phyloP scores from a whole-genome alignment of 2,329 filamentous ascomycete genomes.

The Fusarium devonianum region DNA sequence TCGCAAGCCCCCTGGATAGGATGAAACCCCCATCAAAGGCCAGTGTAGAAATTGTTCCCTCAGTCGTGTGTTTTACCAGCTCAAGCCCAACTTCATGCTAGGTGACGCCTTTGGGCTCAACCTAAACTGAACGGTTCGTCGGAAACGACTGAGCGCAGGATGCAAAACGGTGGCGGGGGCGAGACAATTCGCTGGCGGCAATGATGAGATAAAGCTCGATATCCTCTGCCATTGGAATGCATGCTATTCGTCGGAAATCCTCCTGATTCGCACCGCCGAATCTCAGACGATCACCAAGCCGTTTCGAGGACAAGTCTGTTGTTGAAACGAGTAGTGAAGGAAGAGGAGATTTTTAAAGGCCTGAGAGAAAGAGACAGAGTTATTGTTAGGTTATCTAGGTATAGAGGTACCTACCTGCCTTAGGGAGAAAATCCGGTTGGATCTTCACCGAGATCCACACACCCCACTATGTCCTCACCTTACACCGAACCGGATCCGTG shows the following conservation, averaged over 20 bases:
- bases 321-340: no score
- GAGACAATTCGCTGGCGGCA: no score
- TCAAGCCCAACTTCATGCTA: conserved; percentile 9
- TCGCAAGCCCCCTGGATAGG: conserved; percentile 1
- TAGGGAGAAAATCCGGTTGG: conserved; percentile 19
- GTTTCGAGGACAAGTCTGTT: not conserved
- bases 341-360: not conserved
- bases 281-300: not conserved
- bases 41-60: conserved; percentile 1
- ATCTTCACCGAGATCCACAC: conserved; percentile 6
- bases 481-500: conserved; percentile 18
- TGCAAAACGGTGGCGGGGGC: no score
- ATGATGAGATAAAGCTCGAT: no score
- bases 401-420: not conserved
- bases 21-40: not conserved
- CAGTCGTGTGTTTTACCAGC: conserved; percentile 34
- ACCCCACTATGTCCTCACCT: conserved; percentile 24
- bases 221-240: no score
- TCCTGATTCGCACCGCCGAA: not conserved
- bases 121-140: conserved; percentile 4
- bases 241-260: not conserved
- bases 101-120: conserved; percentile 24
- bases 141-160: no score
- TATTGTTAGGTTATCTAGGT: not conserved
- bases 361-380: not conserved